Evolutionary conservation across 495 filamentous ascomycete genomes (phyloP), one percentile per base, ranked within the genome.

Genomic region (Penicillium angulare): DNA sequence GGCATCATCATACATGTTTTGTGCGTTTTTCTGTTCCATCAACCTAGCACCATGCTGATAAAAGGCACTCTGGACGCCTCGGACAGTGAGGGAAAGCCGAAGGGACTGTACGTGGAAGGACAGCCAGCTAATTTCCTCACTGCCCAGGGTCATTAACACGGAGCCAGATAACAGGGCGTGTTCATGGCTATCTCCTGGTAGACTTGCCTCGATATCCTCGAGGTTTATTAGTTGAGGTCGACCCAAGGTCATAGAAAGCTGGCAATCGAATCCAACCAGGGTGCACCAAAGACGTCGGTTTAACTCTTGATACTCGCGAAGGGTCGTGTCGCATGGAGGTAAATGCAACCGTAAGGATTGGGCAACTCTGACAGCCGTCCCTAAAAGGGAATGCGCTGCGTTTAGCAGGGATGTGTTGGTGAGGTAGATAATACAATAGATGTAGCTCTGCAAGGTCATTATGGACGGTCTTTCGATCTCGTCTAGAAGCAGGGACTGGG

Each of bases 371-470:
- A 56, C 18, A 3, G 54, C 54, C 6, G 44, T 33, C n/a, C 50
- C 54, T 10, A 60, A 31, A 16, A 43, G 29, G 2, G 18, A 33
- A 31, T 51, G 33, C 3, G 57, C 57, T 1, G 45, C 38, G 33
- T 60, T 55, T 5, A 55, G 38, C 5, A 43, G 36, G 1, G 51
- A 46, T 4, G 42, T 39, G 38, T 58, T 64, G 24, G 20, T 51
- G 0, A 58, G 41, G 29, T 64, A 64, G 12, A 64, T 51, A n/a
- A 58, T 47, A 15, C 50, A 60, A 26, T 57, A 64, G 15, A 60
- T 52, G 16, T 55, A 43, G 32, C 50, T 47, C 23, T 64, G 57
- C 27, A 64, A 9, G 4, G 57, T 53, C 42, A 40, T 50, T 9
- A 60, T 44, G 2, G 50, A 50, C 6, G 53, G 57, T 2, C 24